Evolutionary conservation across 768 basidiomycete genomes (phyloP).

Genomic region (Rhizopogon salebrosus): DNA sequence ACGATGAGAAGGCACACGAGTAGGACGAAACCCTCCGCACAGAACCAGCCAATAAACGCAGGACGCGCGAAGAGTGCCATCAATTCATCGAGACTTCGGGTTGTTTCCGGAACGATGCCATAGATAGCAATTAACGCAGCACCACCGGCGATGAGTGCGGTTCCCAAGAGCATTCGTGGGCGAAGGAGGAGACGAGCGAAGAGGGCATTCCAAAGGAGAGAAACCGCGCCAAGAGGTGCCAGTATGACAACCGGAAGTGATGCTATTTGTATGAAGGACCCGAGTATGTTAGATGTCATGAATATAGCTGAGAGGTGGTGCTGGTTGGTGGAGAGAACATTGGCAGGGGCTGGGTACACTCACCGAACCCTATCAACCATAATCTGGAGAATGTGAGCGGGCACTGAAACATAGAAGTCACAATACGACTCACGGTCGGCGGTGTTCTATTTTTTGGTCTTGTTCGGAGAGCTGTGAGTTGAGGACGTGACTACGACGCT

Average conservation of each 20-base stretch:
- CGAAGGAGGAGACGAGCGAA: constrained; percentile 83
- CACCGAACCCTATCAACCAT: constrained; percentile 81
- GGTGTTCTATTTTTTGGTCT: constrained; percentile 64
- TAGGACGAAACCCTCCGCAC: constrained; percentile 57
- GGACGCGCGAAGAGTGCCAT: constrained; percentile 70
- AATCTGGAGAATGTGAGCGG: constrained; percentile 40
- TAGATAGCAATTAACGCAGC: constrained; percentile 88
- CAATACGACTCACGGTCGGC: constrained; percentile 61
- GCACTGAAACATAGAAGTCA: background rate
- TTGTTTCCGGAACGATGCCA: constrained; percentile 86
- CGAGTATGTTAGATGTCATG: constrained; percentile 82
- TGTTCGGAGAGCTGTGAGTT: constrained; percentile 68
- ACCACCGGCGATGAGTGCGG: constrained; percentile 80
- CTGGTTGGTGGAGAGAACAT: constrained; percentile 1
- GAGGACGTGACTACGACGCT: constrained; percentile 87
- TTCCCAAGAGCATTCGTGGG: constrained; percentile 80
- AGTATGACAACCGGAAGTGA: constrained; percentile 93
- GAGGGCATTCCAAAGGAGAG: constrained; percentile 90
- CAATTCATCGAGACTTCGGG: constrained; percentile 82
- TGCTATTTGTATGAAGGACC: constrained; percentile 88
- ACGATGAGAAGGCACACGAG: constrained; percentile 59
- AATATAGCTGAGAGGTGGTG: constrained; percentile 47
- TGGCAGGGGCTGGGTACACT: constrained; percentile 11
- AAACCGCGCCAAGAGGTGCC: constrained; percentile 88
- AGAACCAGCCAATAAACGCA: constrained; percentile 79